Evolutionary conservation across 768 basidiomycete genomes (phyloP), one percentile per base, ranked within the genome.

Genomic region (Atractiella rhizophila): DNA sequence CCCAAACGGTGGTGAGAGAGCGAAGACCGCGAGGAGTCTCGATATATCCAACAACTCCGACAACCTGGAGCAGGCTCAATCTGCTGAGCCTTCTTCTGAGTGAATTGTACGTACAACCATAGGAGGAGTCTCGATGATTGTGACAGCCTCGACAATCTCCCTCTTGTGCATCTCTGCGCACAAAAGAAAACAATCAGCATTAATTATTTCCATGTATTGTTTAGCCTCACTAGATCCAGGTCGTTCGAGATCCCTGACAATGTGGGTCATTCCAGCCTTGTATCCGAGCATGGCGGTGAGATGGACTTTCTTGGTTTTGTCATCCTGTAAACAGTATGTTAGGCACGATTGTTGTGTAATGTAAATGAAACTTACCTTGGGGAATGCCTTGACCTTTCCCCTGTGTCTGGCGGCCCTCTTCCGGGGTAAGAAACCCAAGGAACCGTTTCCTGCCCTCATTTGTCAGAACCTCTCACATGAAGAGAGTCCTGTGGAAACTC

Each of bases 201-300:
- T 4, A 10, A 15, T 19, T 25, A 23, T 18, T 21, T 12, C 15
- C 7, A 26, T 10, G 20, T 6, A 35, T 4, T 21, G 23, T 34
- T 11, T 15, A 42, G 13, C 74, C 86, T 57, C 58, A 96, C 86
- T 98, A 58, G 91, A 96, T 52, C 88, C 91, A 38, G 88, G 88
- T 59, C 91, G 82, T 66, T 96, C 91, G 56, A 96, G 80, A 59
- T 98, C 91, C 58, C 91, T 80, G 48, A 98, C 86, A 55, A 98
- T 71, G 60, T 98, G 91, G 63, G 85, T 94, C 88, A 96, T 96
- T 55, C 91, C 91, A 50, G 91, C 91, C 73, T 98, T 98, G 76
- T 94, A 98, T 54, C 88, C 91, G 74, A 98, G 72, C 60, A 77
- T 67, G 52, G 91, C 91, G 56, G 91, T 98, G 64, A 98, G 70